A percentile compares a stretch with the other conserved stretches of the same genome.
Conservation (phyloP, 208 protist species). For the Acanthamoeba healyi region DNA sequence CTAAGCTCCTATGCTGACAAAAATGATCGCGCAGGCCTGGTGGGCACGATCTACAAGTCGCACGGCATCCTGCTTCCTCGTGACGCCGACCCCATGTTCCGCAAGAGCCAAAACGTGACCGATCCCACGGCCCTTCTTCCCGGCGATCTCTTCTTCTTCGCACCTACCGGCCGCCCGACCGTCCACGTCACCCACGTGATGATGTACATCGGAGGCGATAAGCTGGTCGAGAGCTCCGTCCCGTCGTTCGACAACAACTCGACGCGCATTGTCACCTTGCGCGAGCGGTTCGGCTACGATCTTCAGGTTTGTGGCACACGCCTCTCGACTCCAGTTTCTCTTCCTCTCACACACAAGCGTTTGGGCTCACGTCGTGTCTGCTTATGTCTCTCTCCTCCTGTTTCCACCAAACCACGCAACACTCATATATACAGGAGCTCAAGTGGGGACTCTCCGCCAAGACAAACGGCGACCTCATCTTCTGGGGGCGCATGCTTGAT, state of each 20-base stretch:
- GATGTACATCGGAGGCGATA: slow-evolving; percentile 67
- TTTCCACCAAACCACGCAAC: neutral
- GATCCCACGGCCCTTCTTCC: slow-evolving; percentile 16
- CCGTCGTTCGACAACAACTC: slow-evolving; percentile 51
- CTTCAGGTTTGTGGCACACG: no score
- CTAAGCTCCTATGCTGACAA: neutral
- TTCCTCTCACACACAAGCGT: no score
- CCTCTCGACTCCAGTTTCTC: neutral
- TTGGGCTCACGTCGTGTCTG: no score
- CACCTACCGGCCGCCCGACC: neutral
- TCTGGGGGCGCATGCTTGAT: slow-evolving; percentile 11
- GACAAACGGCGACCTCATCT: slow-evolving; percentile 48
- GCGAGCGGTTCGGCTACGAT: slow-evolving; percentile 50
- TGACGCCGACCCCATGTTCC: slow-evolving; percentile 64
- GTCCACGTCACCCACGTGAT: slow-evolving; percentile 61
- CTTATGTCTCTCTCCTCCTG: neutral
- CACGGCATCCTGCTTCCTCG: slow-evolving; percentile 64
- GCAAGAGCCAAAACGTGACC: slow-evolving; percentile 67
- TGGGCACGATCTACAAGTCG: slow-evolving; percentile 66
- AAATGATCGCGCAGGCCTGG: neutral
- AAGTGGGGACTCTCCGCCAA: slow-evolving; percentile 24
- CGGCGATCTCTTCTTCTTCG: slow-evolving; percentile 70
- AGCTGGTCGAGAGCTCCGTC: slow-evolving; percentile 55
- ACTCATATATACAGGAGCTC: neutral
- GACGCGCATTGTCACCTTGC: slow-evolving; percentile 44